Evolutionary conservation across 2,329 filamentous ascomycete species (phyloP), one percentile per base, ranked within the genome.

Genomic region (Fonsecaea pugnacius): DNA sequence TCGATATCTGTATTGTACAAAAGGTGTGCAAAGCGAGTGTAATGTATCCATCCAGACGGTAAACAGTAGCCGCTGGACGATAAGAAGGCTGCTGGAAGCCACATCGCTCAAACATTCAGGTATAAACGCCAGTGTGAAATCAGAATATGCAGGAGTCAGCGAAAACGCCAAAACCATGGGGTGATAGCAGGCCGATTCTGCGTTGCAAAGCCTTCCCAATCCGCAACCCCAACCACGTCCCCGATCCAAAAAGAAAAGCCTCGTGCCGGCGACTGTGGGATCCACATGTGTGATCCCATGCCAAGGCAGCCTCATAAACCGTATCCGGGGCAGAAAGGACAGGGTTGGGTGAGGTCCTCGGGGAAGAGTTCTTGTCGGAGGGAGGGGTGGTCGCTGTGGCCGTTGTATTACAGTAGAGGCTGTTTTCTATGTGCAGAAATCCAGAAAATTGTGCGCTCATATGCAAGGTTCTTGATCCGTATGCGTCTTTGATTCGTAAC

Each of bases 1-100:
- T 60, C 66, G 66, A 66, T 66, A 66, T 61, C 36, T 52, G 30
- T 67, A 62, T 64, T 68, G 60, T 64, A 68, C 66, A 66, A 64
- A n/a, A n/a, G 33, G 43, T 52, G 60, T 61, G 52, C 53, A 56
- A 67, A 68, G 66, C 66, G 66, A 68, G 56, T 66, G 66, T 64
- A 63, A 52, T 60, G 50, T 59, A 54, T 53, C 58, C 35, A 65
- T 61, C 51, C 51, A 63, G 55, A 50, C 66, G 63, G 63, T 66
- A 66, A 64, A 58, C 63, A 36, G 63, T 66, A 65, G 64, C 61
- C 66, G 66, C 64, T 65, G 58, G 50, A 54, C 53, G 32, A 35
- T 52, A 64, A 50, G 58, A 6, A 58, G 21, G 18, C n/a, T 60
- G 38, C 35, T 57, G 24, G 35, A 54, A 56, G 60, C 58, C 58